Conservation (phyloP, 2,329 filamentous ascomycete genomes). For the Laburnicola sp. region DNA sequence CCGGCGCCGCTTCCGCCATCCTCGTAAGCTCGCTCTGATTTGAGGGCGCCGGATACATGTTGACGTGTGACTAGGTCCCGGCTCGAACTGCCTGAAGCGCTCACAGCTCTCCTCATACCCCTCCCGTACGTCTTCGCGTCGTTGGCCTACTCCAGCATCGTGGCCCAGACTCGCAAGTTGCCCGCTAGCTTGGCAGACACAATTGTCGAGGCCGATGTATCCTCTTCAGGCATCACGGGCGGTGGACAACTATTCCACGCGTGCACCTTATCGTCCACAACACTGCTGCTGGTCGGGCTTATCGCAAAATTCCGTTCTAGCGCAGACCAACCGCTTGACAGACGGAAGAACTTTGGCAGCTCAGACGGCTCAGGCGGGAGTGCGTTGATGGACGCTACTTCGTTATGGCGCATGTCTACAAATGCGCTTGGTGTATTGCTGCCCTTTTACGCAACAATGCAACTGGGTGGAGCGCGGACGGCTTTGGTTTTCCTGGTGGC, state of each 20-base stretch:
- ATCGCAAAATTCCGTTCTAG: conserved; percentile 40
- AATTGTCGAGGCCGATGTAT: conserved; percentile 14
- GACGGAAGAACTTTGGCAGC: conserved; percentile 36
- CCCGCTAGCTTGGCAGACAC: conserved; percentile 31
- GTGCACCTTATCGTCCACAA: conserved; percentile 51
- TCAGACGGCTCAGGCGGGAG: conserved; percentile 19
- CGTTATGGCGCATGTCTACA: conserved; percentile 28
- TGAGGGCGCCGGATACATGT: background rate
- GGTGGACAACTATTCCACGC: conserved; percentile 47
- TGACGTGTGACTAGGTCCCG: conserved; percentile 32
- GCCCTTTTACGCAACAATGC: conserved; percentile 60
- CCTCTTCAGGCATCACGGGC: conserved; percentile 8
- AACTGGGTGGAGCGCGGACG: conserved; percentile 59
- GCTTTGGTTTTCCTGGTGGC: conserved; percentile 56
- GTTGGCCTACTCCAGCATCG: conserved; percentile 46
- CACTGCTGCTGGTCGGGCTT: conserved; percentile 50
- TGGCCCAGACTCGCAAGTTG: conserved; percentile 18
- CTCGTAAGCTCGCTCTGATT: conserved; percentile 25
- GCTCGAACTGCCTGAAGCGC: conserved; percentile 49
- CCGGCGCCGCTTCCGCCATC: conserved; percentile 20
- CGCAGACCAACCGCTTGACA: conserved; percentile 37
- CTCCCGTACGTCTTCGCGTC: conserved; percentile 54
- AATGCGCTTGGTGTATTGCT: conserved; percentile 51
- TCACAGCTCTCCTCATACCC: conserved; percentile 56
- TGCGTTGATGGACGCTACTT: conserved; percentile 15